Base-by-base conservation (phyloP, 257 asterid genomes). In the Forsythia viridissima region DNA sequence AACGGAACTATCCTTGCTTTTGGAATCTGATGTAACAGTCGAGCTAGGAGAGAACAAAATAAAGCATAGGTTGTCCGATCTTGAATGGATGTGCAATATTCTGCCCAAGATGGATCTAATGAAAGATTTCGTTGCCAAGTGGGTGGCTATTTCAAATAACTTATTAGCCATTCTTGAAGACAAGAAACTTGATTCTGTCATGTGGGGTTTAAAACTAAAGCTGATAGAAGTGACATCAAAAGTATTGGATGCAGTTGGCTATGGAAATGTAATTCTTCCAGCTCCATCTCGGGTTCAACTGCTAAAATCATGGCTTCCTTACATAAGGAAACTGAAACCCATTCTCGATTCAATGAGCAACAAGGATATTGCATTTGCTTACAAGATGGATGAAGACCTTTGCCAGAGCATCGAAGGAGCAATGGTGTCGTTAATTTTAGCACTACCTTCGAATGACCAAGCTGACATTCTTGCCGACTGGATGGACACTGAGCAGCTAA, bases 341-440 rank as follows among this genome's bases (percentile, higher is more conserved):
- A 71, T 85, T 74, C 77, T 89, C 3, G 97, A 93, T 76, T 79
- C 85, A 24, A 81, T 85, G 86, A 24, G 55, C 10, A 48, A 15
- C 20, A 79, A 70, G 36, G 92, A 87, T 41, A 44, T 41, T 3
- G 87, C 82, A 30, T 91, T 88, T 79, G 79, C 87, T 36, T 72
- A 87, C 86, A 90, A 81, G 88, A 83, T 91, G 95, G 93, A 86
- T 2, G 97, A 93, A 52, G 96, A 93, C 55, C 79, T 87, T 77
- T 90, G 92, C 76, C 88, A 91, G 85, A 85, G 85, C 86, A 80
- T 93, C 0, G 97, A 93, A 83, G 97, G 97, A 48, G 97, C 97
- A 11, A 87, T 90, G 21, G 93, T 90, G 44, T 89, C 98, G 0
- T 80, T 91, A 71, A 88, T 93, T 63, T 83, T 88, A 21, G 94